Evolutionary conservation across 2,329 filamentous ascomycete genomes (phyloP), one percentile per base, ranked within the genome.

Genomic region (Botryotinia convoluta): DNA sequence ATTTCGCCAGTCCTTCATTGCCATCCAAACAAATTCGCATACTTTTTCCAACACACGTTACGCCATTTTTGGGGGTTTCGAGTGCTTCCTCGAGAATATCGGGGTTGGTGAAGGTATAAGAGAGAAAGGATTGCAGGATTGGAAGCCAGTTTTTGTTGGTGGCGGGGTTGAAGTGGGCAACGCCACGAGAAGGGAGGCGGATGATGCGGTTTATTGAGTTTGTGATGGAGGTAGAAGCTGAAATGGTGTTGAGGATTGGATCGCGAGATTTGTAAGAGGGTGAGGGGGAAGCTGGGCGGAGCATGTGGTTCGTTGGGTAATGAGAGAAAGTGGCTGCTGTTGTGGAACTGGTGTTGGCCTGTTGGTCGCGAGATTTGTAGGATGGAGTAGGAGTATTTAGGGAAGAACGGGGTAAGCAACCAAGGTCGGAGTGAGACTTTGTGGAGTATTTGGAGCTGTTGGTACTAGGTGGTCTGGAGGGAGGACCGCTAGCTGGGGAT

Each of bases 41-140:
- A 16, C 67, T 73, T 37, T 70, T 72, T 18, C 76, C 76, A 1
- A 77, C 73, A 16, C 72, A 72, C 7, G 73, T 72, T 0, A 78
- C 67, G 0, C 77, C 77, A 0, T 74, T 76, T 0, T 68, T 69
- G 5, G 75, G 76, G 35, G 72, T 75, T 44, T 78, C 76, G 35
- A 78, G 69, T 20, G 77, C 77, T 67, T 78, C 78, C 65, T 77
- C 74, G 20, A 79, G 74, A 16, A 78, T 60, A 70, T 76, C 75
- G 2, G 75, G 72, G 35, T 77, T 64, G 7, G n/a, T 22, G 54
- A 79, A 77, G 1, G 67, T 57, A 48, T 79, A 77, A 12, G 61
- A 37, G 18, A 77, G 64, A 18, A 74, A 74, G 22, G 32, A 69
- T 71, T 78, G 72, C 7, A 77, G 39, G 8, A 59, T 57, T 20